Conservation (phyloP, 139 green algal species). For the Chlorella sorokiniana region DNA sequence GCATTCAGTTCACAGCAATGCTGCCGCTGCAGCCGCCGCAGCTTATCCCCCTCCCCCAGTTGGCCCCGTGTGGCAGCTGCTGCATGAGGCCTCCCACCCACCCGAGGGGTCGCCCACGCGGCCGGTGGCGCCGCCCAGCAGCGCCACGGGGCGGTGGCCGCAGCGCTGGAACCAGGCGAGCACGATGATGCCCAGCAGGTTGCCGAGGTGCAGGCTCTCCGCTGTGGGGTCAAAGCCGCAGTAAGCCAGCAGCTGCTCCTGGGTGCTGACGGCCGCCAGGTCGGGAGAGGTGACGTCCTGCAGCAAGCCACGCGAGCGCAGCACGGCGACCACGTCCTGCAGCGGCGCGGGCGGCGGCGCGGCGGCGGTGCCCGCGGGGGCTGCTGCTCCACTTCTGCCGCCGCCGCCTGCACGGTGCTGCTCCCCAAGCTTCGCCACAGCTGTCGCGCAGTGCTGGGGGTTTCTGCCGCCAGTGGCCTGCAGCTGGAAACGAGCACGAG, state of each 20-base stretch:
- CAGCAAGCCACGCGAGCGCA: constrained; percentile 82
- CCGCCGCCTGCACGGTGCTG: neutral
- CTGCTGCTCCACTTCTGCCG: constrained; percentile 6
- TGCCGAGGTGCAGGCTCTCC: constrained; percentile 92
- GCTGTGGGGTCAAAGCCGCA: constrained; percentile 98
- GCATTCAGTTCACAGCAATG: neutral
- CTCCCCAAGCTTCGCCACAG: constrained; percentile 5
- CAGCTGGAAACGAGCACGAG: neutral
- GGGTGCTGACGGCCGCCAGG: constrained; percentile 53
- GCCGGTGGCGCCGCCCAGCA: constrained; percentile 93
- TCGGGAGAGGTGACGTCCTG: constrained; percentile 78
- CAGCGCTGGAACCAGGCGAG: constrained; percentile 94
- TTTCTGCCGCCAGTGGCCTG: constrained; percentile 2
- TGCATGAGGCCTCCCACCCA: constrained; percentile 14
- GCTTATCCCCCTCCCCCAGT: no score
- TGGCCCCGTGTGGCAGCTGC: neutral
- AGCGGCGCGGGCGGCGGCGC: neutral
- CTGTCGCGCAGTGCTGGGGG: neutral
- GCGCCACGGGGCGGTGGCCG: constrained; percentile 86
- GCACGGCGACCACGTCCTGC: constrained; percentile 66
- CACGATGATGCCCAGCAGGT: constrained; percentile 98
- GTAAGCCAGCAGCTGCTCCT: constrained; percentile 80
- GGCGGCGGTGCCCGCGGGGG: neutral
- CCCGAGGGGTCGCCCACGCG: constrained; percentile 94
- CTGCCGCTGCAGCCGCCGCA: no score